A percentile compares a stretch with the other conserved stretches of the same genome.
Evolutionary conservation across 768 basidiomycete genomes (phyloP).

Genomic region (Coprinopsis cinerea): DNA sequence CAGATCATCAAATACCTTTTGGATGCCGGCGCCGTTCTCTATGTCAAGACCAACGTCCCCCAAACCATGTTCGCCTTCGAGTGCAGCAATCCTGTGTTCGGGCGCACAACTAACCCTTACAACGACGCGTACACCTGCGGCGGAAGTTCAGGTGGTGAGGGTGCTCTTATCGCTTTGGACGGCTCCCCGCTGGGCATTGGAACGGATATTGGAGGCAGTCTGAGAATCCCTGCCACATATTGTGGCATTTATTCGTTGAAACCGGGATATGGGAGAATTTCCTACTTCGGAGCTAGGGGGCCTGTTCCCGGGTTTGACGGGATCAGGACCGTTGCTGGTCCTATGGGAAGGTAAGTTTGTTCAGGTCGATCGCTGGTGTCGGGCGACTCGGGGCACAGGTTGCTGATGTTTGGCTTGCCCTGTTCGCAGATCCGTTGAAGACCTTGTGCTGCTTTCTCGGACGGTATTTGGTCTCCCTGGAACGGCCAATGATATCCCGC

Average conservation of each 20-base stretch:
- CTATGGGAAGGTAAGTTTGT: constrained; percentile 57
- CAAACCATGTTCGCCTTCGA: constrained; percentile 85
- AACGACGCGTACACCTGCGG: constrained; percentile 55
- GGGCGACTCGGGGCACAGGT: too few relatives aligned
- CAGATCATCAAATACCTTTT: constrained; percentile 54
- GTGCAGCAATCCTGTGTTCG: constrained; percentile 76
- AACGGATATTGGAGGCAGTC: constrained; percentile 78
- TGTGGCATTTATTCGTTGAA: constrained; percentile 80
- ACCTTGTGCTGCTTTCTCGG: constrained; percentile 58
- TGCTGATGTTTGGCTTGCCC: too few relatives aligned
- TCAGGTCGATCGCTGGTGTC: too few relatives aligned
- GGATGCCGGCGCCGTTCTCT: constrained; percentile 72
- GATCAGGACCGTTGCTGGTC: constrained; percentile 49
- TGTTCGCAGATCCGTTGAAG: constrained; percentile 62
- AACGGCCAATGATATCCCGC: constrained; percentile 35
- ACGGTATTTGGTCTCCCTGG: constrained; percentile 46
- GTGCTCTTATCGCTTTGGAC: constrained; percentile 69
- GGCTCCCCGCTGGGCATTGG: constrained; percentile 78
- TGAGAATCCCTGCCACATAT: constrained; percentile 76
- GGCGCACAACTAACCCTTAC: constrained; percentile 69
- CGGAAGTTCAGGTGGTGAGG: constrained; percentile 84
- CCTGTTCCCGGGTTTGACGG: constrained; percentile 67
- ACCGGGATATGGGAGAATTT: constrained; percentile 54
- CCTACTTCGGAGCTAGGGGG: constrained; percentile 42
- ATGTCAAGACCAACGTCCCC: constrained; percentile 90